A percentile compares a stretch with the other conserved stretches of the same genome.
phyloP scores from a whole-genome alignment of 139 green algal genomes.

The Chlamydomonas sphaeroides region DNA sequence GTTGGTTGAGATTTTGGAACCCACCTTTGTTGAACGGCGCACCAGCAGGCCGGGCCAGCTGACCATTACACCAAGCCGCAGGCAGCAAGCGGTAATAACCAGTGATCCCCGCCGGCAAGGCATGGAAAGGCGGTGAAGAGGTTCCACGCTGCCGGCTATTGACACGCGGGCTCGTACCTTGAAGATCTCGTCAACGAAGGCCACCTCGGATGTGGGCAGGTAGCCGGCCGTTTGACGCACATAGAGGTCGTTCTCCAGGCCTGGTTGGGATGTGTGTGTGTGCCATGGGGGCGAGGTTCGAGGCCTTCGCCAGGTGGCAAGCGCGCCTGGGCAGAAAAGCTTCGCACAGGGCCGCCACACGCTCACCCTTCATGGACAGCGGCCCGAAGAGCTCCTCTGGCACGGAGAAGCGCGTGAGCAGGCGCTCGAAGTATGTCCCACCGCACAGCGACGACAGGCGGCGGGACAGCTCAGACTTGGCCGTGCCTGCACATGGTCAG shows the following conservation, averaged over 20 bases:
- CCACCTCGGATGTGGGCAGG: conserved; percentile 76
- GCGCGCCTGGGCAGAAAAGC: too few relatives aligned
- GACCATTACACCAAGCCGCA: too few relatives aligned
- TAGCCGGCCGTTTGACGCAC: conserved; percentile 89
- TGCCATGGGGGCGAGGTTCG: too few relatives aligned
- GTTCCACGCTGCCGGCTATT: too few relatives aligned
- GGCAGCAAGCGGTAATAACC: too few relatives aligned
- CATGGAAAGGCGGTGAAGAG: too few relatives aligned
- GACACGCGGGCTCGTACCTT: conserved; percentile 36
- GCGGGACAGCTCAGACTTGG: conserved; percentile 89
- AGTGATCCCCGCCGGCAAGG: too few relatives aligned
- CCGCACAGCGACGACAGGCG: conserved; percentile 71
- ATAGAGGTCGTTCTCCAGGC: conserved; percentile 86
- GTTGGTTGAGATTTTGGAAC: background rate
- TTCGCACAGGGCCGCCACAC: too few relatives aligned
- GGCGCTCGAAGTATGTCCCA: conserved; percentile 88
- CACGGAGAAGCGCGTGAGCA: conserved; percentile 92
- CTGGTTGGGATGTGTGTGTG: too few relatives aligned
- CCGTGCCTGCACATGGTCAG: conserved; percentile 84
- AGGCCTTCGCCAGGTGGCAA: too few relatives aligned
- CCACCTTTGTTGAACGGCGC: too few relatives aligned
- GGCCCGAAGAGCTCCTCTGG: conserved; percentile 95
- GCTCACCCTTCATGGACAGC: conserved; percentile 80
- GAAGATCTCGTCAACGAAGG: conserved; percentile 91
- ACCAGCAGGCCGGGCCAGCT: too few relatives aligned